Evolutionary conservation across 2,329 filamentous ascomycete genomes (phyloP), one percentile per base, ranked within the genome.

Genomic region (Neopestalotiopsis rosae): DNA sequence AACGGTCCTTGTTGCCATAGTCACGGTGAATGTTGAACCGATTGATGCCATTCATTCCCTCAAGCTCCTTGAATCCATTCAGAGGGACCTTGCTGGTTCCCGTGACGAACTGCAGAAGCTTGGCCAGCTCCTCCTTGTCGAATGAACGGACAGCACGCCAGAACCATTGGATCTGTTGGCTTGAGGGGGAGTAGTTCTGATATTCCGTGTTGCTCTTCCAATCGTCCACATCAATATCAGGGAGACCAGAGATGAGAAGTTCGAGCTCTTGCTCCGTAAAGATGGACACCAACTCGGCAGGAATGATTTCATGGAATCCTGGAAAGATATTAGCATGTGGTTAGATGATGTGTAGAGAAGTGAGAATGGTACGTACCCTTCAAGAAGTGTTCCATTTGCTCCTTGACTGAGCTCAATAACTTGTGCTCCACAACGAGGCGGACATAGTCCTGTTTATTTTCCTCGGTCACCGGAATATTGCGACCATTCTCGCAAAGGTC

Each of bases 171-270:
- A 99, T 97, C 79, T 99, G 97, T 59, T 94, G 93, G 3, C 96
- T 98, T 0, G 95, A 95, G 40, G 94, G 92, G 4, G 90, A 94
- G 84, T 99, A 99, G 81, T 98, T 98, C 82, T 98, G 95, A 76
- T 99, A 98, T 79, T 99, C 97, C 2, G 95, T 97, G 82, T 98
- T 97, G 82, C 93, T 94, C 88, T 97, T 98, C 96, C 96, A 99
- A 82, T 99, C 96, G 77, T 99, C 96, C 56, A 98, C 90, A 75
- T 99, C 95, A 74, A 99, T 98, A 77, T 99, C 96, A 1, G 96
- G 96, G 65, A 99, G 87, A 78, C 96, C 96, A 65, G 96, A 99
- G 77, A 99, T 99, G 70, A 99, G 87, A 62, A 99, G 86, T 80
- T 99, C 96, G 34, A 99, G 87, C 82, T 99, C 96, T 80, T 99